Conservation (phyloP, 202 grass and related monocot genomes). For the Zoysia matrella region DNA sequence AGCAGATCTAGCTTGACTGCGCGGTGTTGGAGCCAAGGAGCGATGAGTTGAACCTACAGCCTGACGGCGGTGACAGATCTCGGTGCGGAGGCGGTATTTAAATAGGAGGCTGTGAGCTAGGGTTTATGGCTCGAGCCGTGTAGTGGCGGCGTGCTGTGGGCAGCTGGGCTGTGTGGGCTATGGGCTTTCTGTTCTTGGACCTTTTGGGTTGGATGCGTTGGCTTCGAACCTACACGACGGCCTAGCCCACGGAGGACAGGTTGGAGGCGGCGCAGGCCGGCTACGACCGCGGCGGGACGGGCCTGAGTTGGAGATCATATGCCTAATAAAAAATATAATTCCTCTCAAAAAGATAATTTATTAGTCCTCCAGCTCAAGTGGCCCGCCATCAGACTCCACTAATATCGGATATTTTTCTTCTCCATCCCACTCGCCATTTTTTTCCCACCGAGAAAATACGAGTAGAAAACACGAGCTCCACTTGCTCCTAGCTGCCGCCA, state of each 20-base stretch:
- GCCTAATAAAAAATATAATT: too few relatives aligned
- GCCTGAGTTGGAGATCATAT: too few relatives aligned
- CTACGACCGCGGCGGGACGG: too few relatives aligned
- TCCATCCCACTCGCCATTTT: constrained; percentile 25
- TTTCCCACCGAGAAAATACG: neutral
- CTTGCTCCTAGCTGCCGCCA: constrained; percentile 28
- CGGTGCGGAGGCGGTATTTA: neutral
- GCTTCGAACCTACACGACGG: too few relatives aligned
- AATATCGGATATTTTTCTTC: constrained; percentile 36
- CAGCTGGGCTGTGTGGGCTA: neutral
- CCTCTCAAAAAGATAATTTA: too few relatives aligned
- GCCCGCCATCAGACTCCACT: constrained; percentile 19
- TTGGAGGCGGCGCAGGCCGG: too few relatives aligned
- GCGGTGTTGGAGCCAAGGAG: too few relatives aligned
- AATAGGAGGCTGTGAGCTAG: constrained; percentile 34
- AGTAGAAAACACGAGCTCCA: constrained; percentile 48
- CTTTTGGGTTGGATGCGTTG: neutral
- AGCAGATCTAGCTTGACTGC: neutral
- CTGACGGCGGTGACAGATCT: neutral
- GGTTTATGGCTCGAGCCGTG: constrained; percentile 43
- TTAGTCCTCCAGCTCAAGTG: neutral
- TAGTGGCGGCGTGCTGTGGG: neutral
- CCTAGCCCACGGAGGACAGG: too few relatives aligned
- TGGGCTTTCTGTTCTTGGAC: neutral
- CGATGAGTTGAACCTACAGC: too few relatives aligned